A percentile compares a stretch with the other conserved stretches of the same genome.
Evolutionary conservation across 768 basidiomycete species (phyloP).

Genomic region (Termitomyces sp.): DNA sequence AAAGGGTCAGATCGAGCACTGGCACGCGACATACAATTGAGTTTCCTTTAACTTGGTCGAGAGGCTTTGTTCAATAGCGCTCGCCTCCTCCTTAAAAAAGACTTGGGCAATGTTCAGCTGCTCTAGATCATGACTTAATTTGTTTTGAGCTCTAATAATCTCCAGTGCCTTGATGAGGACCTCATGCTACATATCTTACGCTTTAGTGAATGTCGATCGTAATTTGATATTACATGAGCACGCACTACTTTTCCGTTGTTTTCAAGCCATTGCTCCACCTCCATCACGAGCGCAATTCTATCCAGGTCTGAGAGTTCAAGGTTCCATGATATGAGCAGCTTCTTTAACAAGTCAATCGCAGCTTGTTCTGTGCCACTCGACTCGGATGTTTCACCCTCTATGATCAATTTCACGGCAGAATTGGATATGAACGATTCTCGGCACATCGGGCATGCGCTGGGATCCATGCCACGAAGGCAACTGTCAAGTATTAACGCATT

Average conservation of each 20-base stretch:
- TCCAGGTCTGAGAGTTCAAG: background rate
- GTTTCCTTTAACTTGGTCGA: background rate
- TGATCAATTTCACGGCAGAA: slow-evolving; percentile 7
- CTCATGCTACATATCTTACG: background rate
- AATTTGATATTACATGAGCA: background rate
- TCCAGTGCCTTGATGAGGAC: background rate
- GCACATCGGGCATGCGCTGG: slow-evolving; percentile 11
- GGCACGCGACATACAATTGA: background rate
- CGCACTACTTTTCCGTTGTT: slow-evolving; percentile 1
- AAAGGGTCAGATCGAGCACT: background rate
- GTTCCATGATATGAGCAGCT: slow-evolving; percentile 3
- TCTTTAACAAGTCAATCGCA: background rate
- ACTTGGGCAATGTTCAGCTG: background rate
- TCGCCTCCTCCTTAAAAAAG: background rate
- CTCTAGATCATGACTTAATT: background rate
- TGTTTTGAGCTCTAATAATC: background rate
- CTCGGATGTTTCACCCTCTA: background rate
- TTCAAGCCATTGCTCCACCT: slow-evolving; percentile 3
- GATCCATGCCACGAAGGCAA: slow-evolving; percentile 8
- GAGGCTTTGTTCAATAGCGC: background rate
- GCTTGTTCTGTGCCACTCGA: background rate
- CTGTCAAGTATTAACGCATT: background rate
- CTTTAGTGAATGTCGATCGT: background rate
- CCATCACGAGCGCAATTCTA: background rate
- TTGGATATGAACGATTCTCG: slow-evolving; percentile 3